Percentiles rank a stretch among this genome's conserved stretches.
Conservation (phyloP, 805 yeast genomes). For the Clavispora santaluciae region DNA sequence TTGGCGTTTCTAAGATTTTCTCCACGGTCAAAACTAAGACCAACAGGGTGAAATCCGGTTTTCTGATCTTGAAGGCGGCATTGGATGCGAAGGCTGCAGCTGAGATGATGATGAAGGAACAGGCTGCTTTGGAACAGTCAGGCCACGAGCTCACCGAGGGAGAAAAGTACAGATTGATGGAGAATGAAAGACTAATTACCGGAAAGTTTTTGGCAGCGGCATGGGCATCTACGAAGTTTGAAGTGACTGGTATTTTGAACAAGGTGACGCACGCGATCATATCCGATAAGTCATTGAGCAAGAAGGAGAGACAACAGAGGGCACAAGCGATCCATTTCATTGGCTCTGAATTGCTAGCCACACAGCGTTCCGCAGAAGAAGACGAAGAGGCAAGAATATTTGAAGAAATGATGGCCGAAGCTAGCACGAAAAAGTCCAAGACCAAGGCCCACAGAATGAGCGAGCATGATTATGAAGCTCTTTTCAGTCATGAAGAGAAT, state of each 20-base stretch:
- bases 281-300: conserved; percentile 55
- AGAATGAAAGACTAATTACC: conserved; percentile 73
- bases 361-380: conserved; percentile 78
- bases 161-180: conserved; percentile 41
- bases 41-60: conserved; percentile 75
- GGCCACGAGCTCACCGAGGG: conserved; percentile 33
- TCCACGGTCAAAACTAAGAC: conserved; percentile 83
- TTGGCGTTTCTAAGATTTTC: conserved; percentile 83
- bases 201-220: conserved; percentile 92
- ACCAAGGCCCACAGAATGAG: conserved; percentile 3
- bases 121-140: conserved; percentile 41
- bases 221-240: conserved; percentile 91
- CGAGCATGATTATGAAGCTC: conserved; percentile 1
- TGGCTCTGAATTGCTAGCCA: conserved; percentile 63
- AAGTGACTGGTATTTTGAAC: conserved; percentile 82
- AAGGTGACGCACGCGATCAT: conserved; percentile 50
- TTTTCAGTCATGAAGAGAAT: background rate
- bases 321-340: conserved; percentile 75
- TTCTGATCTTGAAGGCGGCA: conserved; percentile 75
- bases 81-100: conserved; percentile 76
- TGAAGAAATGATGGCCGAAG: conserved; percentile 90
- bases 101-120: conserved; percentile 68
- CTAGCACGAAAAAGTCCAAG: conserved; percentile 50
- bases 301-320: conserved; percentile 59
- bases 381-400: conserved; percentile 88